Base-by-base conservation (phyloP, 148 eudicot genomes). In the Pharnaceum exiguum region DNA sequence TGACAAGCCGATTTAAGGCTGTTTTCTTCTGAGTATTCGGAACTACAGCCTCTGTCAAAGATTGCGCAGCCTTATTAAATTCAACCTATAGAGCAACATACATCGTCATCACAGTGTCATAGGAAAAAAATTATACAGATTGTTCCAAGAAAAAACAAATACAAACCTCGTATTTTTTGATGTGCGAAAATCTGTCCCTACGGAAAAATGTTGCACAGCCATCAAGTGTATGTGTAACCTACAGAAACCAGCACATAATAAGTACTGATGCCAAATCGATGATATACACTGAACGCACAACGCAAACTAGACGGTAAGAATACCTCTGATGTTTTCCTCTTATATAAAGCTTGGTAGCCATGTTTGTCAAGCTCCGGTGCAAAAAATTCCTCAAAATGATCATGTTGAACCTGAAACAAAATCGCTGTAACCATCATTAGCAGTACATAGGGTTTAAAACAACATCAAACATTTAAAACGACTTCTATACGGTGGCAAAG, bases 181-280 rank as follows among this genome's bases (percentile, higher is more conserved):
- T 96, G 74, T 86, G 96, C 11, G 93, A 65, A 78, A 94, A 94
- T 62, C 95, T 80, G 67, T 94, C 99, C 77, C 96, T 78, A 19
- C 99, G 99, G 76, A 94, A 94, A 71, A 94, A 94, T 51, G 95
- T 94, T 54, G 99, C 99, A 80, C 96, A 89, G 2, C 99, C 99
- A 79, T 94, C 99, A 45, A 83, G 63, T 33, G 85, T 79, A 26
- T 69, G 76, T 28, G 68, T 75, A 63, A 86, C 93, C 99, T 94
- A 71, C 57, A 74, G 0, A 23, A 49, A 37, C 32, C 28, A 62
- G 21, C 43, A 62, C 44, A 51, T 1, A 25, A 29, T 62, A 23
- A 61, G 25, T 22, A 15, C 19, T 22, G 33, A 39, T 44, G 32
- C 17, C 7, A 9, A n/a, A n/a, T n/a, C n/a, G n/a, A 36, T 11